These are phyloP conservation scores for Apostasia ramifera DNA, from an alignment of 106 monocot genomes.

Conservation along the genomic window DNA sequence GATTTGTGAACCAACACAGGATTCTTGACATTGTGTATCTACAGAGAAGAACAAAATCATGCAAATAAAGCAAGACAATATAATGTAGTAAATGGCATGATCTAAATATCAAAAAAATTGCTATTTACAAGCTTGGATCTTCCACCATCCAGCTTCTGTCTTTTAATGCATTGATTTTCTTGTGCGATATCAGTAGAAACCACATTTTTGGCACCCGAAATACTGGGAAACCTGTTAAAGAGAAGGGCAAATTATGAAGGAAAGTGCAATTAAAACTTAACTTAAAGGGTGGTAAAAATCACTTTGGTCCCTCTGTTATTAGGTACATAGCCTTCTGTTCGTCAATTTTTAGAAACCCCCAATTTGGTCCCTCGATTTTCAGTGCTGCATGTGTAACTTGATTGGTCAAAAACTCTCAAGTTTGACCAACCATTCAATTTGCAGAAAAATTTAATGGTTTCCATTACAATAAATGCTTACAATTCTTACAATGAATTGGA, in stretches of 20 bases:
- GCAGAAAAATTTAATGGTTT: no score
- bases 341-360: no score
- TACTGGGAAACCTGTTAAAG: constrained; percentile 23
- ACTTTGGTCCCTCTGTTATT: no score
- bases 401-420: no score
- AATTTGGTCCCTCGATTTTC: no score
- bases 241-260: neutral
- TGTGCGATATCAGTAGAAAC: constrained; percentile 47
- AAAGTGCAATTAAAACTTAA: neutral
- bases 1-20: constrained; percentile 65
- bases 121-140: constrained; percentile 45
- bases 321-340: no score
- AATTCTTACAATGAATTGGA: no score
- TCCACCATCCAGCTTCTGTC: constrained; percentile 75
- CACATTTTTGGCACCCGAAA: constrained; percentile 16
- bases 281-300: neutral
- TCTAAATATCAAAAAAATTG: neutral
- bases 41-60: neutral
- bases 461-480: neutral
- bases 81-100: constrained; percentile 1
- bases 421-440: no score
- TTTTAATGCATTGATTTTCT: constrained; percentile 83
- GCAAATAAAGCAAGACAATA: neutral
- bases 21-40: constrained; percentile 78
- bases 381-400: no score